Conservation (phyloP, 106 monocot species). For the Dactylorhiza incarnata region DNA sequence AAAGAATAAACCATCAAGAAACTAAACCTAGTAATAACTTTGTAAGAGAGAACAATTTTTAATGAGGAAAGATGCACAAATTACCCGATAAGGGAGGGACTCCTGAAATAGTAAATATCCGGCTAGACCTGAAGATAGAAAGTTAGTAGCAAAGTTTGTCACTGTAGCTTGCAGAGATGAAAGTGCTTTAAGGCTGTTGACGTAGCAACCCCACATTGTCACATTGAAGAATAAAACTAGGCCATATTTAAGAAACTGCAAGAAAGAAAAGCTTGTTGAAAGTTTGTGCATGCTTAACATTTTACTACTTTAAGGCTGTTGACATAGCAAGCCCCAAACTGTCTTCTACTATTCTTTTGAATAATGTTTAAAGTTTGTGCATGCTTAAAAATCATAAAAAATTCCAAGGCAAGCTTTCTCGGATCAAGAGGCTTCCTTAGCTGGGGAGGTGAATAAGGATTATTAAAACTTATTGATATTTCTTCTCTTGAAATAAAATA, state of each 20-base stretch:
- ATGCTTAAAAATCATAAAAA: not conserved
- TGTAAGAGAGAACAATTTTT: not conserved
- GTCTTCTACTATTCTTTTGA: not conserved
- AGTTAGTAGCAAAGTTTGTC: slow-evolving; percentile 88
- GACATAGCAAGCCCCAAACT: not conserved
- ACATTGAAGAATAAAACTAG: slow-evolving; percentile 72
- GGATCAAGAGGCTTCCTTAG: too few species aligned
- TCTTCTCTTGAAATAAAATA: too few species aligned
- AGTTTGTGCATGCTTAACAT: too few species aligned
- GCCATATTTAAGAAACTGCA: slow-evolving; percentile 75
- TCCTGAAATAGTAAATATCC: slow-evolving; percentile 87
- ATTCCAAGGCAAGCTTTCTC: not conserved
- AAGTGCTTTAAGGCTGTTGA: slow-evolving; percentile 87
- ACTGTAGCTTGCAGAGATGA: slow-evolving; percentile 97
- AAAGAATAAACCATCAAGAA: not conserved
- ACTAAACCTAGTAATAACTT: not conserved
- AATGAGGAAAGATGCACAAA: not conserved
- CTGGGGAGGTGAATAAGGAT: too few species aligned
- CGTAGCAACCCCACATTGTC: slow-evolving; percentile 97
- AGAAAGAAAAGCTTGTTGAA: not conserved
- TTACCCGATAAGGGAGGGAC: slow-evolving; percentile 61
- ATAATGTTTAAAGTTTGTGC: not conserved
- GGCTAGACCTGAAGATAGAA: slow-evolving; percentile 76
- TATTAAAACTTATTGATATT: too few species aligned
- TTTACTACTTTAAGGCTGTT: too few species aligned